A percentile compares a stretch with the other conserved stretches of the same genome.
Conservation (phyloP, 1,284 basidiomycete species). For the Somion occarium region DNA sequence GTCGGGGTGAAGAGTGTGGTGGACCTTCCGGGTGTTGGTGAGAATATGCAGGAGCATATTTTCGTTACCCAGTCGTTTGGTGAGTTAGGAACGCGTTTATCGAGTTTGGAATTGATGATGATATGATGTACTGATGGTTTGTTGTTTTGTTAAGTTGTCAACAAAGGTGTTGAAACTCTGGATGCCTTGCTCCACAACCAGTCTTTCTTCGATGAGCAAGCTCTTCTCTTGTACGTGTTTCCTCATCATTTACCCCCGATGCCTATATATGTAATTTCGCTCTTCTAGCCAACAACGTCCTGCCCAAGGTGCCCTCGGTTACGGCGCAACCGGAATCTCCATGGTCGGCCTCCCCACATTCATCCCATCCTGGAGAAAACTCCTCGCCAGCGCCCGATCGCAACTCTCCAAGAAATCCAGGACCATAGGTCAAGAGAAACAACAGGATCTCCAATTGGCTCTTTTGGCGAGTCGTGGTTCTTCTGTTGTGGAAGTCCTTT, state of each 20-base stretch:
- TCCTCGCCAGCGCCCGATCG: background rate
- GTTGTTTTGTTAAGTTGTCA: conserved; percentile 3
- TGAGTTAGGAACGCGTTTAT: conserved; percentile 8
- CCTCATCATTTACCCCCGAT: no score
- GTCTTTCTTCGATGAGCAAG: background rate
- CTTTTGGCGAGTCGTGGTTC: conserved; percentile 4
- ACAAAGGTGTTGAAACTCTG: conserved; percentile 9
- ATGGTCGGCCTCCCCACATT: background rate
- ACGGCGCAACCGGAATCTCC: conserved; percentile 8
- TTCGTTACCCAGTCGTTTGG: conserved; percentile 19
- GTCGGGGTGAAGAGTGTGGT: conserved; percentile 31
- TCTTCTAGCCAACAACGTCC: conserved; percentile 10
- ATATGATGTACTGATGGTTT: background rate
- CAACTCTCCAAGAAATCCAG: background rate
- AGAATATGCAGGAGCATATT: conserved; percentile 42
- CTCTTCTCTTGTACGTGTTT: no score
- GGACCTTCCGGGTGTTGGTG: conserved; percentile 40
- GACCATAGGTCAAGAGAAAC: conserved; percentile 14
- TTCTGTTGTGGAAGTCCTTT: conserved; percentile 11
- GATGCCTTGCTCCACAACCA: background rate
- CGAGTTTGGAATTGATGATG: no score
- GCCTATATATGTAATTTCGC: conserved; percentile 3
- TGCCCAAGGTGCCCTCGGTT: conserved; percentile 9
- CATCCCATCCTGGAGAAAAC: background rate
- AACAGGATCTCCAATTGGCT: conserved; percentile 14